Conservation (phyloP, 441 rosid genomes). For the Sinapis alba region DNA sequence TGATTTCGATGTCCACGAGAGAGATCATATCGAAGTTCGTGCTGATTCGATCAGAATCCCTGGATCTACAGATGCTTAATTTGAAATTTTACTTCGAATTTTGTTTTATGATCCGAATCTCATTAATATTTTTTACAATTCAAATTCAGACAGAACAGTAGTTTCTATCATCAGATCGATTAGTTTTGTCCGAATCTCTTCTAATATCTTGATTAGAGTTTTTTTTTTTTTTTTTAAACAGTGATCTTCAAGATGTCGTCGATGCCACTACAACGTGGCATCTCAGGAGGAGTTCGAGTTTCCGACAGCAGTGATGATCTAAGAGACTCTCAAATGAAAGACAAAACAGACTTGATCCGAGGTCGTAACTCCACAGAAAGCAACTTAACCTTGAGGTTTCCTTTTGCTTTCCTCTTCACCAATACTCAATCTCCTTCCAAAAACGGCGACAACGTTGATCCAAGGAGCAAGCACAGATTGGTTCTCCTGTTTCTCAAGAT, state of each 20-base stretch:
- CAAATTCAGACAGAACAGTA: neutral
- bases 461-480: conserved; percentile 70
- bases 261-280: conserved; percentile 82
- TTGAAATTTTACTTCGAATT: neutral
- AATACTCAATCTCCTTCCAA: conserved; percentile 62
- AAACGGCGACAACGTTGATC: conserved; percentile 71
- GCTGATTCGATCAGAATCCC: conserved; percentile 9
- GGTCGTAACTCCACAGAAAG: conserved; percentile 45
- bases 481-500: conserved; percentile 64
- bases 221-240: conserved; percentile 5
- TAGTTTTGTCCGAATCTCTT: neutral
- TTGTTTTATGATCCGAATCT: conserved; percentile 13
- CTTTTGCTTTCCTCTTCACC: conserved; percentile 51
- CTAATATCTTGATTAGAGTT: neutral
- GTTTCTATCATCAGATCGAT: neutral
- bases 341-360: conserved; percentile 47
- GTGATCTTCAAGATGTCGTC: conserved; percentile 59
- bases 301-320: conserved; percentile 67
- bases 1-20: conserved; percentile 24
- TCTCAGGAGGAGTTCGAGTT: conserved; percentile 68
- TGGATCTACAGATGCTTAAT: conserved; percentile 41
- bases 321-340: conserved; percentile 84
- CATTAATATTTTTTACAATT: neutral
- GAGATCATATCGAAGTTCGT: conserved; percentile 14
- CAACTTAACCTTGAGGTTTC: conserved; percentile 62